Evolutionary conservation across 148 eudicot genomes (phyloP).

Genomic region (Selenicereus undatus): DNA sequence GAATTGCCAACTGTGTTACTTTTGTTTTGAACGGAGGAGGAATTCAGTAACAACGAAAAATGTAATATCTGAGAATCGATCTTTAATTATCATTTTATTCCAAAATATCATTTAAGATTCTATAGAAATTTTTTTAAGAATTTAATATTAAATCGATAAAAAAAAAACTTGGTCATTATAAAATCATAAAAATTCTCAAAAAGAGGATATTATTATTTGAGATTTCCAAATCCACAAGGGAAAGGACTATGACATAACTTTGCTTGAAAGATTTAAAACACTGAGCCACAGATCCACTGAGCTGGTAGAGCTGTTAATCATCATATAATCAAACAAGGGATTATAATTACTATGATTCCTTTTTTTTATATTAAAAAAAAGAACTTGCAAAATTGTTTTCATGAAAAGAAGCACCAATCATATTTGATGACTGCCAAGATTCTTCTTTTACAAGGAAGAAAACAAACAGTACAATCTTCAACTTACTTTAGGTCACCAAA

Average conservation of each 20-base stretch:
- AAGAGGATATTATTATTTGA: no score
- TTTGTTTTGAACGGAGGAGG: not conserved
- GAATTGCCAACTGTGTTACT: not conserved
- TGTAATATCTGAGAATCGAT: no score
- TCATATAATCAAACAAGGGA: not conserved
- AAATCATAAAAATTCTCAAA: no score
- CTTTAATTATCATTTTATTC: no score
- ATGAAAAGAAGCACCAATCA: not conserved
- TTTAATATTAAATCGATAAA: no score
- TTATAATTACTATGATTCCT: not conserved
- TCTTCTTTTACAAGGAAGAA: not conserved
- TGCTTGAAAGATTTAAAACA: not conserved
- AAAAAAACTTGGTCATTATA: no score
- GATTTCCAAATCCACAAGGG: not conserved
- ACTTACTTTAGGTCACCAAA: slow-evolving; percentile 7
- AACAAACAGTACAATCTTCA: not conserved
- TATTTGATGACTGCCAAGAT: not conserved
- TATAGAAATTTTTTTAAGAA: no score
- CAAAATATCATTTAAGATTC: no score
- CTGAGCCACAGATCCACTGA: not conserved
- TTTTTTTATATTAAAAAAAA: not conserved
- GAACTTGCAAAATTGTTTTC: not conserved
- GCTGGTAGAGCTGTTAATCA: not conserved
- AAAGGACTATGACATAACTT: not conserved
- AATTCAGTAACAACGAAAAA: no score